Conservation (phyloP, 306 rosid species). For the Astragalus glycyphyllos region DNA sequence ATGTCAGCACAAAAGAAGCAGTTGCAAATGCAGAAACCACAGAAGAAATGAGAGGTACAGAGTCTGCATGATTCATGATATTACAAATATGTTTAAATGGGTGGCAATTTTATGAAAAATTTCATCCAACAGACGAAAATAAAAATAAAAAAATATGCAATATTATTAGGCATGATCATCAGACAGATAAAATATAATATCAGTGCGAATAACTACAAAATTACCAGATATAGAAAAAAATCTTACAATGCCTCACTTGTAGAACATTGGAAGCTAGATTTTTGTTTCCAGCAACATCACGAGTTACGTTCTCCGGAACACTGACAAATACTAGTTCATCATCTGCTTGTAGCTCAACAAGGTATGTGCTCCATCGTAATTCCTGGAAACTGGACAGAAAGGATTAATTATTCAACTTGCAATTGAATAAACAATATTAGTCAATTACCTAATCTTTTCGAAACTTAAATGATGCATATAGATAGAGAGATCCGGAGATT, state of each 20-base stretch:
- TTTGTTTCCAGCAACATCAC: conserved; percentile 84
- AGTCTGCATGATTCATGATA: conserved; percentile 70
- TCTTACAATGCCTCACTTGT: conserved; percentile 89
- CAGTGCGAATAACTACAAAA: conserved; percentile 11
- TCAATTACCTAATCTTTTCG: background rate
- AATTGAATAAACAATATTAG: no score
- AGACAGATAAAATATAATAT: conserved; percentile 20
- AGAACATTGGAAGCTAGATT: conserved; percentile 90
- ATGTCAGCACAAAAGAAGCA: conserved; percentile 69
- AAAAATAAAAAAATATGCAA: no score
- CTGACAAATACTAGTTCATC: conserved; percentile 55
- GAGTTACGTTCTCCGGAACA: conserved; percentile 77
- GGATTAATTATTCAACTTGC: no score
- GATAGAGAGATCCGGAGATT: conserved; percentile 3
- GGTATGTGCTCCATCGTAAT: conserved; percentile 58
- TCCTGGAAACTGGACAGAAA: conserved; percentile 61
- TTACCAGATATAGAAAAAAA: conserved; percentile 9
- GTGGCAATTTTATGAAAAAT: background rate
- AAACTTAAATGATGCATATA: conserved; percentile 15
- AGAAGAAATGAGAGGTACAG: conserved; percentile 60
- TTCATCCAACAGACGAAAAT: conserved; percentile 6
- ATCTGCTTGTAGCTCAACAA: conserved; percentile 65
- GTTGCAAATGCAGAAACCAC: conserved; percentile 63
- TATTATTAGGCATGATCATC: conserved; percentile 3
- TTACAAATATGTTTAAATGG: conserved; percentile 13